Evolutionary conservation across 805 yeast species (phyloP), one percentile per base, ranked within the genome.

Genomic region (Clavispora fructus): DNA sequence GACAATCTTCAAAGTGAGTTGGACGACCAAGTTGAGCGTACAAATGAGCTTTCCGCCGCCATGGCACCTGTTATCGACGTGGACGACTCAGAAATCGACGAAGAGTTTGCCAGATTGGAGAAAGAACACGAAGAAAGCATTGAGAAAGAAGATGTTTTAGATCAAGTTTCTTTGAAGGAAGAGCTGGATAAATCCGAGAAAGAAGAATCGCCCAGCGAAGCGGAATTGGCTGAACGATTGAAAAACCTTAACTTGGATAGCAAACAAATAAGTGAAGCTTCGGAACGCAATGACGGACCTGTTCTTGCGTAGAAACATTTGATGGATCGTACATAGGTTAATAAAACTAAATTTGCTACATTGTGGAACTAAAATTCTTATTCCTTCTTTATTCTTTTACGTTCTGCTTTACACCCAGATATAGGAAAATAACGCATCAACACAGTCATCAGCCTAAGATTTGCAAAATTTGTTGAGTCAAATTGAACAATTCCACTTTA

Each of bases 391-490:
- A 17, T 16, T 33, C 37, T 33, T 33, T 33, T 33, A 16, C 37
- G 16, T 17, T 17, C 37, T 33, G 16, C 37, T 17, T 9, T 16
- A 31, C 25, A 33, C 37, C 13, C 37, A 11, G 19, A 6, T 14
- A 16, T 33, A 4, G 25, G 12, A 17, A 16, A 17, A 8, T 17
- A 17, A 17, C 25, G 16, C 2, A 7, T 7, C 25, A 17, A 11
- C 25, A 7, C 11, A 25, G 17, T 29, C 40, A 26, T 27, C 46
- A 71, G 27, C 76, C 76, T 52, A 72, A 64, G 32, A 71, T 72
- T 58, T 81, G 85, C 56, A 82, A 71, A 44, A 82, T 82, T 65
- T 82, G 87, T 60, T 80, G 85, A 9, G 87, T 80, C 59, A 82
- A 75, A 58, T 80, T 81, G 63, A 78, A 81, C 55, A 82, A 68